Conservation (phyloP, 2,329 filamentous ascomycete genomes). For the Cordyceps cicadae region DNA sequence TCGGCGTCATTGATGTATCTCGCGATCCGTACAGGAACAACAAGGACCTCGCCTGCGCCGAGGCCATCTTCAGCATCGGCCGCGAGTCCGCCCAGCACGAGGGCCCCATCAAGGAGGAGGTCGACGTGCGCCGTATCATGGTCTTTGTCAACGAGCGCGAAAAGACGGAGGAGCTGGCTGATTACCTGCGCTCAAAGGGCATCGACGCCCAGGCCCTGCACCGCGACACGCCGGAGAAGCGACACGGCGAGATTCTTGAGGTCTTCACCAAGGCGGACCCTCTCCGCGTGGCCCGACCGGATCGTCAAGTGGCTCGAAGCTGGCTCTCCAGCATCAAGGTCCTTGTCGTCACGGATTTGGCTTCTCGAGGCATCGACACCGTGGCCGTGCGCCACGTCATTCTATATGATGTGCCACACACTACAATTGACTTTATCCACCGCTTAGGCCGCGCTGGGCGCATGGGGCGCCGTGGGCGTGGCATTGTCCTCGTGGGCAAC, state of each 20-base stretch:
- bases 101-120: constrained; percentile 42
- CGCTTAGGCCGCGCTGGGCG: constrained; percentile 83
- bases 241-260: constrained; percentile 67
- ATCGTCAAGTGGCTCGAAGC: constrained; percentile 30
- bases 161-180: constrained; percentile 70
- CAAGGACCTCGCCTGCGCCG: constrained; percentile 85
- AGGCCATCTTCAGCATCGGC: constrained; percentile 89
- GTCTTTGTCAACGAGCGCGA: constrained; percentile 97
- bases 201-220: constrained; percentile 82
- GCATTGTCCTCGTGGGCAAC: constrained; percentile 83
- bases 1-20: constrained; percentile 86
- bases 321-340: constrained; percentile 73
- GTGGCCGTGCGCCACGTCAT: constrained; percentile 85
- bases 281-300: constrained; percentile 22
- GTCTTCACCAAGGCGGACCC: constrained; percentile 57
- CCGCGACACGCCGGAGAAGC: constrained; percentile 71
- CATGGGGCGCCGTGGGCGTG: constrained; percentile 84
- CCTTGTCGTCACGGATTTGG: constrained; percentile 87
- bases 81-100: constrained; percentile 59
- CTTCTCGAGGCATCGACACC: constrained; percentile 89
- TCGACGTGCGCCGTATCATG: constrained; percentile 74
- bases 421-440: constrained; percentile 96
- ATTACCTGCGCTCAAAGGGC: constrained; percentile 73
- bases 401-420: constrained; percentile 95
- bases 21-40: constrained; percentile 91